phyloP scores from a whole-genome alignment of 805 yeast species.

The Wickerhamiella galacta region DNA sequence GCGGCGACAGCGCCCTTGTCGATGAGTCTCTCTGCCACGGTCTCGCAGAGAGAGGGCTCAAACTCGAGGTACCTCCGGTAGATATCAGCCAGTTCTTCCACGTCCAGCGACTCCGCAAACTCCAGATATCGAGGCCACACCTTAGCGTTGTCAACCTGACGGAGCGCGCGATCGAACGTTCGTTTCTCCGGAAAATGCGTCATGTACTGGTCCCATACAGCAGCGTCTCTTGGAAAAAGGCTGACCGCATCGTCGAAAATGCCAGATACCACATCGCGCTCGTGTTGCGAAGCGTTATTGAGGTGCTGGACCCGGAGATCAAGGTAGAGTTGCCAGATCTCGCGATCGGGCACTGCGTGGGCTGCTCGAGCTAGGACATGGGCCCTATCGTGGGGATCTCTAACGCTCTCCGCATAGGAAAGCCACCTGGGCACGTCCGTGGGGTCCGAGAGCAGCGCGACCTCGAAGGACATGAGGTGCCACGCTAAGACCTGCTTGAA shows the following conservation, averaged over 20 bases:
- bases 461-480: too few relatives aligned
- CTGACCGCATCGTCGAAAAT: constrained; percentile 5
- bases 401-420: not conserved
- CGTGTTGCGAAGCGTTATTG: not conserved
- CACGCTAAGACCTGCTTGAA: too few relatives aligned
- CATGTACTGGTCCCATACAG: constrained; percentile 7
- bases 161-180: constrained; percentile 35
- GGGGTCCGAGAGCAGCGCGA: too few relatives aligned
- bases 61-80: constrained; percentile 3
- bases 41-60: too few relatives aligned
- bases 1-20: not conserved
- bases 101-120: constrained; percentile 30
- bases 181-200: constrained; percentile 18
- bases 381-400: not conserved
- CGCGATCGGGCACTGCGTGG: constrained; percentile 16
- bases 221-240: constrained; percentile 5
- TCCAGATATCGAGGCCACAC: constrained; percentile 40
- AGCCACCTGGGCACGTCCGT: too few relatives aligned
- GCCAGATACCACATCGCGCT: not conserved
- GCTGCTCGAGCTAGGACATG: constrained; percentile 2
- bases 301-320: constrained; percentile 24
- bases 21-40: too few relatives aligned
- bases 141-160: constrained; percentile 33
- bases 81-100: not conserved
- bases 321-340: constrained; percentile 39